Percentiles rank a stretch among this genome's conserved stretches.
phyloP scores from a whole-genome alignment of 768 basidiomycete genomes.

The Mycena capillaripes region DNA sequence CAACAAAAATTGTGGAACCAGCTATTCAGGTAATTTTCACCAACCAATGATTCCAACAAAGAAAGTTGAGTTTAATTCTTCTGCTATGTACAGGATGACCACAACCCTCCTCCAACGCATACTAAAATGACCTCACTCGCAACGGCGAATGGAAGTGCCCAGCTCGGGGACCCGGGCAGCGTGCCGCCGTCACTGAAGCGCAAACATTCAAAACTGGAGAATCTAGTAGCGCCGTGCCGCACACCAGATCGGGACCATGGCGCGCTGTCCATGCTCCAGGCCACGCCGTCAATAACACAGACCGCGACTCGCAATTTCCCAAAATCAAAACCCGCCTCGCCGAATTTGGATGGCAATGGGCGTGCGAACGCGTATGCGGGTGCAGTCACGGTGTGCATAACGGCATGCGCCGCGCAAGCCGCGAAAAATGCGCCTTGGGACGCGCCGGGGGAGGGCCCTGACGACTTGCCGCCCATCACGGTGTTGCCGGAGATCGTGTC shows the following conservation, averaged over 20 bases:
- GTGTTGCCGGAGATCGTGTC: not conserved
- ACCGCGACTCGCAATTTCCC: not conserved
- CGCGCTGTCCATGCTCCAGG: not conserved
- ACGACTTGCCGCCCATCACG: not conserved
- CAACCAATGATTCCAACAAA: not conserved
- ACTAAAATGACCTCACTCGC: not conserved
- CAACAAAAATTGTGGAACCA: not conserved
- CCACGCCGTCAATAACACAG: not conserved
- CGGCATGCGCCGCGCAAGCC: no score
- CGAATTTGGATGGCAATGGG: not conserved
- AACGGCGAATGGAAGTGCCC: not conserved
- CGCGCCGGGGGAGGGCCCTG: no score
- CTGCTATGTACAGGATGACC: not conserved
- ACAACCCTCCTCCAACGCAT: not conserved
- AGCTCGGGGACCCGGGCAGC: not conserved
- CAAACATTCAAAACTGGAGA: not conserved
- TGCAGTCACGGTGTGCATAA: no score
- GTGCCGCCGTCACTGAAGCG: no score
- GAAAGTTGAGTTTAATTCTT: not conserved
- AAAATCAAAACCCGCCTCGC: not conserved
- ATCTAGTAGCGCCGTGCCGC: not conserved
- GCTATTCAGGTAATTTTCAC: not conserved
- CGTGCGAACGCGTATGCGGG: not conserved
- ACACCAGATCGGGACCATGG: not conserved
- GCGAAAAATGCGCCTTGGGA: not conserved